Evolutionary conservation across 176 grass and related monocot species (phyloP), one percentile per base, ranked within the genome.

Genomic region (Carex kokanica): DNA sequence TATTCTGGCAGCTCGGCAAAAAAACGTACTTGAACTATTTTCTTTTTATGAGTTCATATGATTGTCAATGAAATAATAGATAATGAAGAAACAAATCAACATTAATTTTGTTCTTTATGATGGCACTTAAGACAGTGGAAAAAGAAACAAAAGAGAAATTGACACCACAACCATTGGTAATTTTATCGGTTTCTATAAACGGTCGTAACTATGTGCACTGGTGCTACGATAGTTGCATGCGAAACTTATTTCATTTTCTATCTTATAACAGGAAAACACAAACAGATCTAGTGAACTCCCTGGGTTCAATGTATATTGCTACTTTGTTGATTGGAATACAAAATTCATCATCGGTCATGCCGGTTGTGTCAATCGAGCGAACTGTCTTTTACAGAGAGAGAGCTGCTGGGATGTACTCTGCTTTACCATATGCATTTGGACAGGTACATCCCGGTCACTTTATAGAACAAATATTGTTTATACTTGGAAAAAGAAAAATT

Each of bases 351-450:
- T 88, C 92, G n/a, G 95, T 94, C 81, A 90, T 91, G 74, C 95
- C 95, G 27, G 90, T 94, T 36, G 92, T 98, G 62, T 84, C 92
- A 0, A 86, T 98, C 60, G 95, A 94, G 86, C 67, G 95, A 49
- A 93, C 89, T 0, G 95, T 98, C 62, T 98, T 98, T 60, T 98
- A 98, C 66, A 90, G 95, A 78, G 95, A 98, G 86, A 89, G 84
- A 90, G 95, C 92, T 8, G 95, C 95, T 0, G 92, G 92, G 64
- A 90, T 98, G 95, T 98, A 94, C 25, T 94, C 89, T 17, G 92
- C 95, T 64, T 91, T 98, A 78, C 90, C 95, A 27, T 98, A 98
- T 64, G 95, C 95, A 84, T 98, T 98, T 80, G 95, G 87, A 82
- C 95, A 98, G 86, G 95, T 94, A 86, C 88, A 62, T 78, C 18